A percentile compares a stretch with the other conserved stretches of the same genome.
Conservation (phyloP, 257 asterid genomes). For the Nicotiana otophora region DNA sequence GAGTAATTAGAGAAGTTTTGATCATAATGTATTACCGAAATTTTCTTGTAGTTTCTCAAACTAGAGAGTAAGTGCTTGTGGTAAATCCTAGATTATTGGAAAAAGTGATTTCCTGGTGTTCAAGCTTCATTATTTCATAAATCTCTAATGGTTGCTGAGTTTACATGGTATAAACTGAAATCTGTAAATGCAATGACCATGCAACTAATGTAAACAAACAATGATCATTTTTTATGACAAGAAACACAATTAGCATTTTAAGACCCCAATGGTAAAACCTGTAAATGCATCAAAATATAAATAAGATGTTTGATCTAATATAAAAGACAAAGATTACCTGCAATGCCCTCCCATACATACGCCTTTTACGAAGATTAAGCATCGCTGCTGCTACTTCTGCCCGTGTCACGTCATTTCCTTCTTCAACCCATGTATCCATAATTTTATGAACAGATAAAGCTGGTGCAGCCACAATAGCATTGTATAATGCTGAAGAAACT, state of each 20-base stretch:
- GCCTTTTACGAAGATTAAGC: constrained; percentile 44
- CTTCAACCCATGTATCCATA: constrained; percentile 62
- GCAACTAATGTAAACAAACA: not conserved
- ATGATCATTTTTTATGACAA: not conserved
- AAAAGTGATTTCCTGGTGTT: not conserved
- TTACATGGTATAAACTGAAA: not conserved
- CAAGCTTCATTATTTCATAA: not conserved
- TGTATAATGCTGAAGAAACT: constrained; percentile 31
- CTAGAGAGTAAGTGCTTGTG: not conserved
- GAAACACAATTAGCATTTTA: not conserved
- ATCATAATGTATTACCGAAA: not conserved
- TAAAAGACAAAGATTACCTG: constrained; percentile 39
- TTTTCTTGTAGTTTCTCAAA: not conserved
- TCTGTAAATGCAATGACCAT: not conserved
- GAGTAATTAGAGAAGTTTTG: not conserved
- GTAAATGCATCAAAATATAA: not conserved
- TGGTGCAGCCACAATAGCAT: constrained; percentile 42
- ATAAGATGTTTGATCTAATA: not conserved
- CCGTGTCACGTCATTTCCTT: constrained; percentile 55
- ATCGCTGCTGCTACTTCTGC: constrained; percentile 31
- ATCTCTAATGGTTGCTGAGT: not conserved
- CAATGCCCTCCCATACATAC: constrained; percentile 54
- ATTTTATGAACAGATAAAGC: constrained; percentile 28
- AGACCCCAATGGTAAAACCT: constrained; percentile 1
- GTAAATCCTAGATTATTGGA: not conserved